phyloP scores from a whole-genome alignment of 2,329 filamentous ascomycete genomes.

The Colletotrichum cordylinicola region DNA sequence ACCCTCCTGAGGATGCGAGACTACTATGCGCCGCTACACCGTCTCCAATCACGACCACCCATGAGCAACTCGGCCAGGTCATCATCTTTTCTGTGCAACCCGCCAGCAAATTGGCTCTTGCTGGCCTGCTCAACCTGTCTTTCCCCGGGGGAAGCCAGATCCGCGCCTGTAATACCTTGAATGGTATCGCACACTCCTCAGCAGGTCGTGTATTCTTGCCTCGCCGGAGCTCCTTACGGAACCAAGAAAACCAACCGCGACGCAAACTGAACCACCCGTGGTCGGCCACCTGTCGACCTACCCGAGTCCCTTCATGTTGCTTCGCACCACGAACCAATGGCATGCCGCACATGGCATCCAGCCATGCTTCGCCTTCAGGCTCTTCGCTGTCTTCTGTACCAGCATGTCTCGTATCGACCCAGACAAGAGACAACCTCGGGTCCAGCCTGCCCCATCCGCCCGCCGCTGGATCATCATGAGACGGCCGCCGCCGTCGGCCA shows the following conservation, averaged over 20 bases:
- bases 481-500: neutral
- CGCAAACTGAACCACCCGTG: neutral
- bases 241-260: neutral
- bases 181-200: neutral
- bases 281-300: neutral
- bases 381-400: neutral
- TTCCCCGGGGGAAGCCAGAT: neutral
- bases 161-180: conserved; percentile 10
- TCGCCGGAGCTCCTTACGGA: neutral
- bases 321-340: neutral
- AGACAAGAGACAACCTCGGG: neutral
- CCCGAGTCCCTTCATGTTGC: neutral
- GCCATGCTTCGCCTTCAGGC: neutral
- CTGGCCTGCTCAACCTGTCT: neutral
- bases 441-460: neutral
- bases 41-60: neutral
- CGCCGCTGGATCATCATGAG: neutral
- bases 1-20: neutral
- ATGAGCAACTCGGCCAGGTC: neutral
- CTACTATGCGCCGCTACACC: neutral
- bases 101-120: neutral
- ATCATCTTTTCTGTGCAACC: neutral
- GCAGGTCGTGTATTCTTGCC: conserved; percentile 15
- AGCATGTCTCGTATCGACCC: conserved; percentile 7
- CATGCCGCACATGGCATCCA: neutral